Conservation (phyloP, 2,329 filamentous ascomycete species). For the Sporothrix curviconia region DNA sequence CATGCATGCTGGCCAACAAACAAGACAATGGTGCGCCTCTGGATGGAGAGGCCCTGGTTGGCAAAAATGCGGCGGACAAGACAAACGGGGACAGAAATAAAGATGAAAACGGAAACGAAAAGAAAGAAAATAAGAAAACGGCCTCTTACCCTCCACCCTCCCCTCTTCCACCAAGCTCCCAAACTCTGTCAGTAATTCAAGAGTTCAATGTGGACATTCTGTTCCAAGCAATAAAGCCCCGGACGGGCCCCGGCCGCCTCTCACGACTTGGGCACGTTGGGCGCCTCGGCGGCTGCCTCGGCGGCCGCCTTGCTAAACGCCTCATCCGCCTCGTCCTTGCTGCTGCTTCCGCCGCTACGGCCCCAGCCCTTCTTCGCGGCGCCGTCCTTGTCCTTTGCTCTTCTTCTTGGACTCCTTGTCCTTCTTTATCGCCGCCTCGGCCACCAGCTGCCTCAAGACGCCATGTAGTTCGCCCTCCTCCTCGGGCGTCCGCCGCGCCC, state of each 20-base stretch:
- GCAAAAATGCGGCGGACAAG: too few species aligned
- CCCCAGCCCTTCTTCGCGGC: neutral
- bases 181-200: too few species aligned
- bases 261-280: constrained; percentile 3
- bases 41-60: too few species aligned
- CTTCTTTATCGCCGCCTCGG: constrained; percentile 93
- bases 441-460: constrained; percentile 96
- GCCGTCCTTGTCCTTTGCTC: constrained; percentile 33
- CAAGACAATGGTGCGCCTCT: neutral
- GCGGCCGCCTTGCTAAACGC: neutral
- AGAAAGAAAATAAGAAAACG: too few species aligned
- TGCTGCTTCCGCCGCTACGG: neutral
- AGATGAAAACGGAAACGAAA: too few species aligned
- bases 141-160: too few species aligned
- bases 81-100: too few species aligned
- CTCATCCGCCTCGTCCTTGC: neutral
- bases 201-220: too few species aligned
- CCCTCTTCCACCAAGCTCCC: too few species aligned
- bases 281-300: neutral
- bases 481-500: constrained; percentile 80
- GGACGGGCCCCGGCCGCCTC: neutral
- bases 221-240: neutral
- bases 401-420: constrained; percentile 72
- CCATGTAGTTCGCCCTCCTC: constrained; percentile 98
- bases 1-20: neutral